Conservation (phyloP, 495 filamentous ascomycete genomes). For the Acidiella bohemica region DNA sequence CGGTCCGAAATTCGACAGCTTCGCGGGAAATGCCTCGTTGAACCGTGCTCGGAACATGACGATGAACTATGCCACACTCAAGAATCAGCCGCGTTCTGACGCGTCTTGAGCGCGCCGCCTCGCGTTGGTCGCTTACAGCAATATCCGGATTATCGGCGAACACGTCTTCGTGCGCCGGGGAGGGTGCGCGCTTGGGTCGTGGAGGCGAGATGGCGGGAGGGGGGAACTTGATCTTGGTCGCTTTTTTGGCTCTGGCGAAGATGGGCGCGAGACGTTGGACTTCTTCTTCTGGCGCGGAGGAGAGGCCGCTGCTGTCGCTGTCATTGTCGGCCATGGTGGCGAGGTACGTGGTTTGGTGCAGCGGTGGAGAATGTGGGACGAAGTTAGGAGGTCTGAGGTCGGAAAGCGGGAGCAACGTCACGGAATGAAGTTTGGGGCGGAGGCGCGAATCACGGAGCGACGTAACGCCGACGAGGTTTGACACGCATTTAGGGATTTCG, state of each 20-base stretch:
- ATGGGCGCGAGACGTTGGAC: constrained; percentile 18
- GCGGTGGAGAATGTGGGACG: constrained; percentile 2
- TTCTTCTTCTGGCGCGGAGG: constrained; percentile 15
- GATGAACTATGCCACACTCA: constrained; percentile 75
- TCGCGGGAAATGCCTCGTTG: constrained; percentile 73
- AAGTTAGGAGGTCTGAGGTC: neutral
- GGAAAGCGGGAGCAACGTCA: neutral
- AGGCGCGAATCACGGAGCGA: constrained; percentile 2
- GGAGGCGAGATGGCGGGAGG: constrained; percentile 11
- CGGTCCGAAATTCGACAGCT: constrained; percentile 73
- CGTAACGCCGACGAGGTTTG: too few species aligned
- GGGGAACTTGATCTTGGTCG: constrained; percentile 12
- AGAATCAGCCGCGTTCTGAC: constrained; percentile 28
- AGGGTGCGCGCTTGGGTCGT: constrained; percentile 14
- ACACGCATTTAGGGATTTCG: too few species aligned
- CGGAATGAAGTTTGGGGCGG: constrained; percentile 4
- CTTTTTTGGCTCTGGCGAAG: constrained; percentile 16
- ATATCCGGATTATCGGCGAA: constrained; percentile 23
- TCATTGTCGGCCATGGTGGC: constrained; percentile 10
- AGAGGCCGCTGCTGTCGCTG: constrained; percentile 11
- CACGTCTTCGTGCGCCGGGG: constrained; percentile 22
- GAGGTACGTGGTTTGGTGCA: constrained; percentile 3
- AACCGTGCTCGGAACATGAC: constrained; percentile 96
- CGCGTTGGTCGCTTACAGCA: constrained; percentile 19
- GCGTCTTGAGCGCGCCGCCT: constrained; percentile 13